phyloP scores from a whole-genome alignment of 805 yeast species.

The Ogataea glucozyma region DNA sequence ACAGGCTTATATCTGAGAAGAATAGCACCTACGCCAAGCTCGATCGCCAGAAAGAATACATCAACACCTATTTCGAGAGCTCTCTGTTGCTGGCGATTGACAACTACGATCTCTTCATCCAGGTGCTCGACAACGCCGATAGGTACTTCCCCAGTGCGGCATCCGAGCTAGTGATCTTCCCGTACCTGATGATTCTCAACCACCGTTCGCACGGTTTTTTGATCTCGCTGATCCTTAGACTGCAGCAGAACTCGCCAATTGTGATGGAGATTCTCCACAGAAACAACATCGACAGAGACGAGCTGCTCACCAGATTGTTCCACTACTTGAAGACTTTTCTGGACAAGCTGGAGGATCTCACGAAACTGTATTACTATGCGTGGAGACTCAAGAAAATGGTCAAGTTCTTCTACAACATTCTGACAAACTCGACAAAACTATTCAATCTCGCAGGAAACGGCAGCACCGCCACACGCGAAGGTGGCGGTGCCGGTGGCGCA shows the following conservation, averaged over 20 bases:
- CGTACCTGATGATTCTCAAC: slow-evolving; percentile 51
- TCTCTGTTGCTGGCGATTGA: slow-evolving; percentile 39
- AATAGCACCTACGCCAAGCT: slow-evolving; percentile 32
- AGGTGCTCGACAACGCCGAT: slow-evolving; percentile 32
- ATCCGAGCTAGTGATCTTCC: slow-evolving; percentile 49
- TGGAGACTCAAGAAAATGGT: slow-evolving; percentile 47
- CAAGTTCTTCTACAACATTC: slow-evolving; percentile 38
- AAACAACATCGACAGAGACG: slow-evolving; percentile 38
- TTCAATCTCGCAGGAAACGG: slow-evolving; percentile 34
- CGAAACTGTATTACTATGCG: slow-evolving; percentile 45
- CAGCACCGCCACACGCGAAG: slow-evolving; percentile 9
- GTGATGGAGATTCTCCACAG: slow-evolving; percentile 34
- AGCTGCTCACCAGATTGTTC: slow-evolving; percentile 35
- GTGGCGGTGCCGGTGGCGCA: not conserved
- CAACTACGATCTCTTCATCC: slow-evolving; percentile 38
- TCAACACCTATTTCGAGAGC: slow-evolving; percentile 38
- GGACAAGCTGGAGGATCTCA: slow-evolving; percentile 37
- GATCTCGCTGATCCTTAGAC: slow-evolving; percentile 54
- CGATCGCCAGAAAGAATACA: slow-evolving; percentile 34
- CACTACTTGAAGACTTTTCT: slow-evolving; percentile 37
- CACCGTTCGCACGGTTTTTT: slow-evolving; percentile 59
- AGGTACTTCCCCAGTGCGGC: slow-evolving; percentile 37
- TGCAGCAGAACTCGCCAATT: slow-evolving; percentile 39
- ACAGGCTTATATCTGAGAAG: slow-evolving; percentile 33
- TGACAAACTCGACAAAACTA: slow-evolving; percentile 36